Percentiles rank a stretch among this genome's conserved stretches.
Evolutionary conservation across 331 rosid genomes (phyloP).

Genomic region (Malus hybrid): DNA sequence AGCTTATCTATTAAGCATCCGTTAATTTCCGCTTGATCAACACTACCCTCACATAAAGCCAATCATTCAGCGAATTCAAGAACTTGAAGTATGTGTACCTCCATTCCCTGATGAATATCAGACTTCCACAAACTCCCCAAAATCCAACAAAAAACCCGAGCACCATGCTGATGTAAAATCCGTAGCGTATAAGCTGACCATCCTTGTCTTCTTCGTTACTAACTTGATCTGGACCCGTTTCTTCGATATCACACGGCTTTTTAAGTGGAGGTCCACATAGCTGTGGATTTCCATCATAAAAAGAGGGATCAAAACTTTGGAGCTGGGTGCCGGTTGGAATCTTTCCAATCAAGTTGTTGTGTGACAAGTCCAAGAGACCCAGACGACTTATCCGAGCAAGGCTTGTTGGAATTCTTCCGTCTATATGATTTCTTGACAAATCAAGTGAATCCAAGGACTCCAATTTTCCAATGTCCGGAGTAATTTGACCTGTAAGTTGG

Average conservation of each 20-base stretch:
- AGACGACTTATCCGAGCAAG: not conserved
- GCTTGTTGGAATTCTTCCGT: not conserved
- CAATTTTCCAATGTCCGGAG: not conserved
- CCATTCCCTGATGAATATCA: not conserved
- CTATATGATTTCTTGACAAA: slow-evolving; percentile 1
- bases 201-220: not conserved
- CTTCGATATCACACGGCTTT: too few relatives aligned
- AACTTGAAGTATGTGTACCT: slow-evolving; percentile 6
- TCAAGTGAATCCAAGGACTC: not conserved
- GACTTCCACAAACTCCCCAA: slow-evolving; percentile 3
- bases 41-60: not conserved
- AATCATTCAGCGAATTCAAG: not conserved
- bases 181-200: not conserved
- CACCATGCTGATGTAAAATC: not conserved
- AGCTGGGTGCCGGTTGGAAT: slow-evolving; percentile 3
- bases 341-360: not conserved
- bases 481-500: not conserved
- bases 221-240: too few relatives aligned
- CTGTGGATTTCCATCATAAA: not conserved
- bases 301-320: slow-evolving; percentile 2
- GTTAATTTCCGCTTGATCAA: not conserved
- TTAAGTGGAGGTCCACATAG: not conserved
- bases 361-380: slow-evolving; percentile 7
- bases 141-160: not conserved
- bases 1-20: too few relatives aligned